Base-by-base conservation (phyloP, 208 protist genomes). In the Trichomonas gallinae region DNA sequence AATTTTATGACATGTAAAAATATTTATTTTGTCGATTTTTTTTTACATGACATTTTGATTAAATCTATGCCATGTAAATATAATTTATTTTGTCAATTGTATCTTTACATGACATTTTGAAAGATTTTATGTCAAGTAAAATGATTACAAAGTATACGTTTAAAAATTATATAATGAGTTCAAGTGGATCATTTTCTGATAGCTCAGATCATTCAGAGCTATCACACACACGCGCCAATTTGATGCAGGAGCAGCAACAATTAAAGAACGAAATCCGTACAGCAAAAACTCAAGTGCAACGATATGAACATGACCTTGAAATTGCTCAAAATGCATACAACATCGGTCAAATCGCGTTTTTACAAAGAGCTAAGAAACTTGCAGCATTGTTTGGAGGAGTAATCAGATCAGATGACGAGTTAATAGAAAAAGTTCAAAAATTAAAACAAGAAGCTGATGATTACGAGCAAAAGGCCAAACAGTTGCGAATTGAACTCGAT, bases 301-400 rank as follows among this genome's bases (percentile, higher is more conserved):
- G 87, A n/a, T 93, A 31, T n/a, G 44, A 93, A 40, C 44, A 93
- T 93, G 87, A 93, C 45, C 31, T 93, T 38, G n/a, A 93, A 93
- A 93, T 93, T 51, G 87, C 87, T 38, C 40, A 93, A 51, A 42
- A 93, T 48, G 40, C 87, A 42, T 51, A 48, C 8, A 42, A 42
- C 51, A 38, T 93, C 17, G 87, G 40, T 48, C 17, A 93, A 48
- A 51, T 44, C 15, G 26, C 87, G 17, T 44, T 93, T 34, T 10
- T 93, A 38, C n/a, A 40, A 6, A 23, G 87, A 58, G 26, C 87
- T 11, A 93, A 51, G 44, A 48, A 51, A 38, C 45, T 93, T 36
- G 44, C 44, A 51, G 31, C 9, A 17, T 36, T 93, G 0, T 93
- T 93, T 51, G 44, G 44, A 6, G 87, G 87, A 3, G 46, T 9